These are phyloP conservation scores for Fusarium devonianum DNA, from an alignment of 2,329 filamentous ascomycete genomes.

Conservation along the genomic window DNA sequence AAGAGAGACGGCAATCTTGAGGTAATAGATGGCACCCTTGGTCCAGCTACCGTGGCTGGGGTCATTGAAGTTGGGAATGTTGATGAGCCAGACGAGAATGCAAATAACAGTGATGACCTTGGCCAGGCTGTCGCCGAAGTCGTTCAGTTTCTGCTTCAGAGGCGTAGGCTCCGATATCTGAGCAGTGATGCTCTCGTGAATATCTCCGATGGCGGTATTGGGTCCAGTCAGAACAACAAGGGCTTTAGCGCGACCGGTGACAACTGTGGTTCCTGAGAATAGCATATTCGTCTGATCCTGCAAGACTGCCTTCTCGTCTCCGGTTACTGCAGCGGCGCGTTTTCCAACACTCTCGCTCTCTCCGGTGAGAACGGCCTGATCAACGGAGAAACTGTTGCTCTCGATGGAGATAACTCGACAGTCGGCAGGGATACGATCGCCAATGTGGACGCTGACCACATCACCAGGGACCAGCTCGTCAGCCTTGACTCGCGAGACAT, in stretches of 20 bases:
- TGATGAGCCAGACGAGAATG: constrained; percentile 96
- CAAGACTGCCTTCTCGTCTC: constrained; percentile 86
- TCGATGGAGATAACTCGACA: constrained; percentile 89
- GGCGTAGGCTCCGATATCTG: constrained; percentile 98
- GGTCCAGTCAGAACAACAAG: constrained; percentile 89
- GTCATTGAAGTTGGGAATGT: constrained; percentile 96
- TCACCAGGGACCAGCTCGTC: constrained; percentile 97
- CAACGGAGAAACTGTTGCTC: constrained; percentile 96
- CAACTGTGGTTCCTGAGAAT: constrained; percentile 97
- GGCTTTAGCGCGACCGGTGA: constrained; percentile 90
- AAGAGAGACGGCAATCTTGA: constrained; percentile 98
- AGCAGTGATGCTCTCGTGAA: constrained; percentile 96
- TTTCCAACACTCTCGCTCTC: constrained; percentile 98
- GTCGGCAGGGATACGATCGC: constrained; percentile 93
- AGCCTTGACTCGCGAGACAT: constrained; percentile 85
- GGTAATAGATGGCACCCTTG: constrained; percentile 98
- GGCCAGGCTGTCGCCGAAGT: constrained; percentile 93
- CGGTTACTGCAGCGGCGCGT: constrained; percentile 70
- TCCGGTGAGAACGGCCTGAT: constrained; percentile 96
- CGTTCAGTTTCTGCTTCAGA: constrained; percentile 97
- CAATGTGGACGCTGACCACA: constrained; percentile 85
- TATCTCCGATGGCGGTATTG: constrained; percentile 95
- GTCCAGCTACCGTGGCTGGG: constrained; percentile 91
- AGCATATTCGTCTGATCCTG: constrained; percentile 98
- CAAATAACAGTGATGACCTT: constrained; percentile 99